phyloP scores from a whole-genome alignment of 371 early-diverging fungal species.

The Mucor piriformis region DNA sequence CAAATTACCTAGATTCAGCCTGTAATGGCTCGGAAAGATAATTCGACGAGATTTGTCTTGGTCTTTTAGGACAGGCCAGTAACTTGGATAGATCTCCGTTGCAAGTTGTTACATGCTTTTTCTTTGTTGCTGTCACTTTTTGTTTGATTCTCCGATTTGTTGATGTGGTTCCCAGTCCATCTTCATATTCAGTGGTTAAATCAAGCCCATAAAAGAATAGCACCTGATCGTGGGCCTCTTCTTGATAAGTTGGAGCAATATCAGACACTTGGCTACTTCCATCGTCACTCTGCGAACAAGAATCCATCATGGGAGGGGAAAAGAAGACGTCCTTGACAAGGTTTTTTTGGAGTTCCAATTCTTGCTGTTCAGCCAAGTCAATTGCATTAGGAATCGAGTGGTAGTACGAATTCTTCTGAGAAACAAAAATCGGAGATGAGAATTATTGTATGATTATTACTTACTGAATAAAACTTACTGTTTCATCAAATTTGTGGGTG shows the following conservation, averaged over 20 bases:
- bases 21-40: background rate
- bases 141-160: constrained; percentile 3
- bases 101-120: background rate
- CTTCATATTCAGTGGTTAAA: background rate
- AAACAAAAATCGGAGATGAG: constrained; percentile 4
- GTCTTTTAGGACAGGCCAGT: background rate
- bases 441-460: background rate
- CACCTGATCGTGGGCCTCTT: background rate
- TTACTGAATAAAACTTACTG: background rate
- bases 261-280: background rate
- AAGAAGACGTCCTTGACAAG: constrained; percentile 36
- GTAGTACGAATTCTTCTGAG: constrained; percentile 9
- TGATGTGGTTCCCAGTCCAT: constrained; percentile 3
- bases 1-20: background rate
- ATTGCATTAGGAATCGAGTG: background rate
- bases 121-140: background rate
- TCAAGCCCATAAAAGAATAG: constrained; percentile 1
- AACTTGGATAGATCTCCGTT: background rate
- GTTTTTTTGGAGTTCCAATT: constrained; percentile 12
- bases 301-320: constrained; percentile 23
- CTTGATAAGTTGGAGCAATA: background rate
- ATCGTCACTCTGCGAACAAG: background rate
- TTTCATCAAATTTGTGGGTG: background rate
- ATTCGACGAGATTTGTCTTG: background rate
- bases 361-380: constrained; percentile 2